Evolutionary conservation across 208 protist genomes (phyloP), one percentile per base, ranked within the genome.

Genomic region (Leishmania aethiopica): DNA sequence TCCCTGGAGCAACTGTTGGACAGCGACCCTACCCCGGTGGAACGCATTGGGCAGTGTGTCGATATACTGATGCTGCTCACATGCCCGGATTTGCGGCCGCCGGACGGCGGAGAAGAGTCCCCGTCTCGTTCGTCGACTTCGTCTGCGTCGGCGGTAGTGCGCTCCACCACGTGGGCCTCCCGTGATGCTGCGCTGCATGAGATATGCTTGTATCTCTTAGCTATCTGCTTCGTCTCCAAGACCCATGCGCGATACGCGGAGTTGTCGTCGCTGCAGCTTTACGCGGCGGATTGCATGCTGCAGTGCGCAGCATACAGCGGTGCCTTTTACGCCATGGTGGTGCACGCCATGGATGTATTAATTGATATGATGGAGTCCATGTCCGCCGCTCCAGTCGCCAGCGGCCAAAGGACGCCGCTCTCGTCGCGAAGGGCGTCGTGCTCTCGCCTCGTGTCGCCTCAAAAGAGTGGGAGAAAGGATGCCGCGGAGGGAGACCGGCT

Each of bases 51-150:
- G 49, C 90, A 90, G 78, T 97, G 94, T 83, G 83, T 93, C 17
- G 91, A 96, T 60, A 84, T 97, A 40, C 75, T 97, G 32, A 84
- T 91, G 84, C 84, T 89, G 57, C 86, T 97, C 73, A 95, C 90
- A 69, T 89, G 83, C 59, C 92, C 91, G 0, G 93, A 97, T 73
- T 87, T 97, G 40, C 87, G 84, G 11, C 77, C 83, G 28, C 75
- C 85, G 7, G 77, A 87, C 57, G 86, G 88, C 81, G 79, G 64
- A 25, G 84, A 85, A 5, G 84, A 84, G 66, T 80, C 83, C 13
- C 45, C 71, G 55, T 76, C 78, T 51, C 83, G 79, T 55, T 55
- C 71, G 40, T 89, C 85, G 60, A 81, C 89, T 59, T 83, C 91
- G 47, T 79, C 85, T 40, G 57, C 82, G 28, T 83, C 77, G 42